These are phyloP conservation scores for Elsinoe necatrix DNA, from an alignment of 2,329 filamentous ascomycete genomes.

Conservation along the genomic window DNA sequence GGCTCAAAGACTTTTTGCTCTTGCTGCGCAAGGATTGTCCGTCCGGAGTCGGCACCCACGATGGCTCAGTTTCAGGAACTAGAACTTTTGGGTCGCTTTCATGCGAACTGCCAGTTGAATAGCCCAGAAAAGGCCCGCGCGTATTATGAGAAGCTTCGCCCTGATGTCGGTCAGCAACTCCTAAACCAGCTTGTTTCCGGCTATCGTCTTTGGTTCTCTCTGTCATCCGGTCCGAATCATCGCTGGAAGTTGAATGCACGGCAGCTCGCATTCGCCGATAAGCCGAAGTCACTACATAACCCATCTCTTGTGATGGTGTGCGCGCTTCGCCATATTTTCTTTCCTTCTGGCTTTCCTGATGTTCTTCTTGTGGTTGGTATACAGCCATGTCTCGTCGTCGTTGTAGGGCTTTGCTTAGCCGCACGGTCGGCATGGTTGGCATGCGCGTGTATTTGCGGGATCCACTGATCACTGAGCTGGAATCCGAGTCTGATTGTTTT, in stretches of 20 bases:
- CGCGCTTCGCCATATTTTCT: background rate
- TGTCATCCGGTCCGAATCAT: background rate
- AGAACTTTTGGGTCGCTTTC: background rate
- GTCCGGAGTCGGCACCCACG: background rate
- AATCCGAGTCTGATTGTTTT: background rate
- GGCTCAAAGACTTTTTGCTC: background rate
- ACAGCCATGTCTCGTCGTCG: background rate
- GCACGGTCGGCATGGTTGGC: background rate
- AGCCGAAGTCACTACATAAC: too few relatives aligned
- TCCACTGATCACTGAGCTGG: background rate
- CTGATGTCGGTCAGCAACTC: too few relatives aligned
- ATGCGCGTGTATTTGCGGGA: background rate
- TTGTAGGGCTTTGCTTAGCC: background rate
- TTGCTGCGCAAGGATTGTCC: background rate
- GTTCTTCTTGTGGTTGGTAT: background rate
- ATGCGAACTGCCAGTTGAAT: background rate
- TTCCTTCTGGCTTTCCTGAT: background rate
- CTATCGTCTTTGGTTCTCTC: background rate
- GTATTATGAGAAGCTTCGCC: too few relatives aligned
- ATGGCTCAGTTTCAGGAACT: background rate
- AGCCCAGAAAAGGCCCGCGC: too few relatives aligned
- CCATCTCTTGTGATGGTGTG: too few relatives aligned
- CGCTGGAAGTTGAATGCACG: background rate
- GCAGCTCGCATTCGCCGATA: too few relatives aligned
- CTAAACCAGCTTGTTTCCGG: too few relatives aligned